These are phyloP conservation scores for Lonicera japonica DNA, from an alignment of 129 eudicot genomes.

Conservation along the genomic window DNA sequence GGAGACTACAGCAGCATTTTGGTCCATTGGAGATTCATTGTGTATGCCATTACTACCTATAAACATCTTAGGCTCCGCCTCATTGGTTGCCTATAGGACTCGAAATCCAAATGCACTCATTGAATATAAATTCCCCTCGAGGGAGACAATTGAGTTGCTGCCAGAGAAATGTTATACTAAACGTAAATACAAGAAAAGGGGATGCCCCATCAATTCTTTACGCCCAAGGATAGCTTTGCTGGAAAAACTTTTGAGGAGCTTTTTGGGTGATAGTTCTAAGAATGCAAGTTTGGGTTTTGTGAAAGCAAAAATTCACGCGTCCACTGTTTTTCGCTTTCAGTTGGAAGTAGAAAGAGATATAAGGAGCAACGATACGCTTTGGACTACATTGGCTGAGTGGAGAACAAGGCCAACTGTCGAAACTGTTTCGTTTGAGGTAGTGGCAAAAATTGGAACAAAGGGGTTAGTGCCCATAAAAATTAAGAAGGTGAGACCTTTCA, in stretches of 20 bases:
- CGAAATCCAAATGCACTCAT: constrained; percentile 39
- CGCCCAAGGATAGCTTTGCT: constrained; percentile 34
- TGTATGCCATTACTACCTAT: constrained; percentile 48
- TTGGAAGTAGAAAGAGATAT: constrained; percentile 60
- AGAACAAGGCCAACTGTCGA: constrained; percentile 68
- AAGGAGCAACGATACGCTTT: constrained; percentile 41
- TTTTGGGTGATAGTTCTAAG: constrained; percentile 21
- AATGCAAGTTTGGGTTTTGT: constrained; percentile 23
- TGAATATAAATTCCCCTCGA: constrained; percentile 24
- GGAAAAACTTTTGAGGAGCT: constrained; percentile 41
- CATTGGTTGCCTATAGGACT: constrained; percentile 57
- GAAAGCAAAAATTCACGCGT: constrained; percentile 45
- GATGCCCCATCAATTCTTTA: constrained; percentile 37
- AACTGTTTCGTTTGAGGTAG: constrained; percentile 44
- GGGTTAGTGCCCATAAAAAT: constrained; percentile 48
- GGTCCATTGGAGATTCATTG: constrained; percentile 29
- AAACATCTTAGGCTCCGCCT: constrained; percentile 51
- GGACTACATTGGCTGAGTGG: constrained; percentile 74
- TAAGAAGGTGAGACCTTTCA: constrained; percentile 49
- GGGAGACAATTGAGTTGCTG: constrained; percentile 42
- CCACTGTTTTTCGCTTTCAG: constrained; percentile 55
- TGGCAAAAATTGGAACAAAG: constrained; percentile 48
- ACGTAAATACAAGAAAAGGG: constrained; percentile 22
- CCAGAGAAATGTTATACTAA: constrained; percentile 60
- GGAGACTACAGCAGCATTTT: constrained; percentile 13